phyloP scores from a whole-genome alignment of 2,329 filamentous ascomycete genomes.

The Orbilia blumenaviensis region DNA sequence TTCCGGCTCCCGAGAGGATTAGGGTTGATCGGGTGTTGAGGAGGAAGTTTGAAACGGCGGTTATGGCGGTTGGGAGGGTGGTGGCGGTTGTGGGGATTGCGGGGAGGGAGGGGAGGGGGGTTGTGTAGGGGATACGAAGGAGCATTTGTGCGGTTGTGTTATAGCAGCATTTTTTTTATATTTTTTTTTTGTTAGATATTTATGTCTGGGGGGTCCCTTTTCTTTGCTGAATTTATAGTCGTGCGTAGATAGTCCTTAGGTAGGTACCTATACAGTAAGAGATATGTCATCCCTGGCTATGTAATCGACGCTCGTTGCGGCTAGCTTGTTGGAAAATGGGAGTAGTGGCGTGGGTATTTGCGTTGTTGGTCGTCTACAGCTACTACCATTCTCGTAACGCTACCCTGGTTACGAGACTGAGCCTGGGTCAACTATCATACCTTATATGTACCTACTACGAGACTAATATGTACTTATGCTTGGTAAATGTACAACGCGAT shows the following conservation, averaged over 20 bases:
- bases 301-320: no score
- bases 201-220: not conserved
- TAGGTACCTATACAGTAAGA: no score
- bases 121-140: conserved; percentile 84
- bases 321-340: not conserved
- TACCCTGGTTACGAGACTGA: no score
- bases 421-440: no score
- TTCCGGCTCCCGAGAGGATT: conserved; percentile 82
- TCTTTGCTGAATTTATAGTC: no score
- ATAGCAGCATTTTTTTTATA: not conserved
- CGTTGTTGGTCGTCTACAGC: not conserved
- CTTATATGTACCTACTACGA: no score
- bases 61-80: conserved; percentile 76
- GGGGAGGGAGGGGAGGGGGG: conserved; percentile 77
- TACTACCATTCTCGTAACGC: no score
- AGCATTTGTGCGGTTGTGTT: conserved; percentile 37
- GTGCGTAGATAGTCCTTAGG: no score
- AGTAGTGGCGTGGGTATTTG: not conserved
- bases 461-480: no score
- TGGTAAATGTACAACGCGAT: no score
- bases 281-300: no score
- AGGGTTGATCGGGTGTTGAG: conserved; percentile 69
- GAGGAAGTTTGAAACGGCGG: conserved; percentile 80
- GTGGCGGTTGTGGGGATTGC: conserved; percentile 78
- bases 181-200: not conserved